phyloP scores from a whole-genome alignment of 805 yeast genomes.

The Saccharomycopsis sp. region DNA sequence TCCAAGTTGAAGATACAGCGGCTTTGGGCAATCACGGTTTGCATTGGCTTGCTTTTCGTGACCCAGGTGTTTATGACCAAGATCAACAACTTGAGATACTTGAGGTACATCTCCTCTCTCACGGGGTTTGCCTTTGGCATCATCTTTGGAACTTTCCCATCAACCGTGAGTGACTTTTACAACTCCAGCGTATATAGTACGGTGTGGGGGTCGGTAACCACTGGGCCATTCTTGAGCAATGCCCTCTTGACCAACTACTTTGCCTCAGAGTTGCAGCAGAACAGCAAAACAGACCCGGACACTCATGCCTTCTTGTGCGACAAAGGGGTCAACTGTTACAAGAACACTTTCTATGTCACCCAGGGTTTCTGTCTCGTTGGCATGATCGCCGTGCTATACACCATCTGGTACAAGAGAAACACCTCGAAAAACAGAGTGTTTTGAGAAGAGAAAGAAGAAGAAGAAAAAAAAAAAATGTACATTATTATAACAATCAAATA shows the following conservation, averaged over 20 bases:
- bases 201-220: constrained; percentile 66
- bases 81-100: constrained; percentile 31
- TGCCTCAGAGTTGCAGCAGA: constrained; percentile 43
- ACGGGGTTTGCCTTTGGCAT: constrained; percentile 65
- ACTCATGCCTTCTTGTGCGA: constrained; percentile 34
- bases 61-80: constrained; percentile 31
- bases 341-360: constrained; percentile 31
- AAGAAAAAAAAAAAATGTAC: too few species aligned
- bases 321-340: constrained; percentile 41
- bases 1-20: constrained; percentile 46
- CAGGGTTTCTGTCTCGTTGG: constrained; percentile 23
- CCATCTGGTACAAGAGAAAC: constrained; percentile 22
- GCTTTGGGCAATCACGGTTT: constrained; percentile 49
- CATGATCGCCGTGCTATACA: constrained; percentile 20
- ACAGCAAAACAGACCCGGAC: constrained; percentile 33
- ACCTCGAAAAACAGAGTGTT: constrained; percentile 6
- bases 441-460: too few species aligned
- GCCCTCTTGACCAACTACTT: constrained; percentile 46
- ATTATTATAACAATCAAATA: too few species aligned
- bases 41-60: constrained; percentile 31
- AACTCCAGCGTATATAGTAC: constrained; percentile 64
- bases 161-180: constrained; percentile 62
- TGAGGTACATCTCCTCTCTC: constrained; percentile 43
- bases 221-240: constrained; percentile 56
- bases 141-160: constrained; percentile 66